A percentile compares a stretch with the other conserved stretches of the same genome.
Conservation (phyloP, 2,329 filamentous ascomycete genomes). For the Diplodia corticola region DNA sequence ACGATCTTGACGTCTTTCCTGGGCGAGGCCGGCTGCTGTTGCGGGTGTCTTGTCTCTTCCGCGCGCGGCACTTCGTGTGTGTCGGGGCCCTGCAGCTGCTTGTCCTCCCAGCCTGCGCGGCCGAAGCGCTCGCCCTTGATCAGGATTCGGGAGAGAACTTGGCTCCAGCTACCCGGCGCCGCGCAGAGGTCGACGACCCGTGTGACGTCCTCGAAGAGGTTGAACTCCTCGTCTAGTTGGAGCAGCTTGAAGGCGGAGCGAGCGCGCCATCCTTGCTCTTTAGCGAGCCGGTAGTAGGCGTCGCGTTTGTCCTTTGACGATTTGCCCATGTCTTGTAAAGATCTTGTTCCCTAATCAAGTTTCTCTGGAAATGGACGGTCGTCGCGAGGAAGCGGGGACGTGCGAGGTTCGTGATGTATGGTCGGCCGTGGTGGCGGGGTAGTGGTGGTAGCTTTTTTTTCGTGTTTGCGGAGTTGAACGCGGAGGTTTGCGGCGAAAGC, state of each 20-base stretch:
- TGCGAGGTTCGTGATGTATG: not conserved
- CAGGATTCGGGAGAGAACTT: conserved; percentile 88
- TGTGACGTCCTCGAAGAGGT: conserved; percentile 86
- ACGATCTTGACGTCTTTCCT: conserved; percentile 86
- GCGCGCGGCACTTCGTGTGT: not conserved
- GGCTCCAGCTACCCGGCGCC: conserved; percentile 94
- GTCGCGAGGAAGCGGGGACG: not conserved
- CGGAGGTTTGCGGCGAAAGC: conserved; percentile 21
- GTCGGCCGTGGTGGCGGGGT: not conserved
- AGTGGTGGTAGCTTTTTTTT: not conserved
- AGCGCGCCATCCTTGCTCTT: conserved; percentile 98
- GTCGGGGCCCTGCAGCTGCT: conserved; percentile 67
- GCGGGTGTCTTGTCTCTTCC: conserved; percentile 30
- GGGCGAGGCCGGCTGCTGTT: conserved; percentile 46
- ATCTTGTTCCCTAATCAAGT: not conserved
- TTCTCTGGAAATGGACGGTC: too few relatives aligned
- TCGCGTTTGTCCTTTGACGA: conserved; percentile 99
- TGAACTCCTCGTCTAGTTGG: conserved; percentile 94
- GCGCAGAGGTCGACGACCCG: conserved; percentile 95
- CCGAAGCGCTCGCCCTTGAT: conserved; percentile 94
- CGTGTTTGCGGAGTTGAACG: conserved; percentile 19
- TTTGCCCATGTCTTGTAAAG: conserved; percentile 71
- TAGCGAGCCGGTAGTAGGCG: conserved; percentile 94
- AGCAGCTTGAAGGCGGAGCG: conserved; percentile 95
- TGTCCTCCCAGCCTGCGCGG: conserved; percentile 81